A percentile compares a stretch with the other conserved stretches of the same genome.
These are phyloP conservation scores for Marsdenia floribunda DNA, from an alignment of 257 asterid genomes.

Conservation along the genomic window DNA sequence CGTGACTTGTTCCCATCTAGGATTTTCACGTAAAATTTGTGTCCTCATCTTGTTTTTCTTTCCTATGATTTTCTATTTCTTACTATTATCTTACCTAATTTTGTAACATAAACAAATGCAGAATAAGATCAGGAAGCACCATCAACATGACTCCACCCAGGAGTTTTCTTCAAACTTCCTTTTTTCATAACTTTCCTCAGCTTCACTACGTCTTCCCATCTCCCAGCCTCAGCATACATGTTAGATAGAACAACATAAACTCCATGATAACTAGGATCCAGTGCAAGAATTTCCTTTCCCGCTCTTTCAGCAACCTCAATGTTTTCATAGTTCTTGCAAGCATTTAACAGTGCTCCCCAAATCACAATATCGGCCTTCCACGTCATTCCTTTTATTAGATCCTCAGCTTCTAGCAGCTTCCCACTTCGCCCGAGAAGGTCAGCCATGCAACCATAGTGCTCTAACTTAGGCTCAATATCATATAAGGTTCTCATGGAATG, in stretches of 20 bases:
- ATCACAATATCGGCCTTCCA: slow-evolving; percentile 72
- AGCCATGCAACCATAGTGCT: slow-evolving; percentile 87
- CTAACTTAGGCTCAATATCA: slow-evolving; percentile 55
- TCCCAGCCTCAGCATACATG: slow-evolving; percentile 79
- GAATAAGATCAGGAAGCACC: slow-evolving; percentile 23
- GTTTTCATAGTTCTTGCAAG: slow-evolving; percentile 54
- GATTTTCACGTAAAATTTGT: too few relatives aligned
- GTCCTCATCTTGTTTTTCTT: too few relatives aligned
- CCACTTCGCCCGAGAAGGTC: slow-evolving; percentile 78
- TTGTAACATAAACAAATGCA: too few relatives aligned
- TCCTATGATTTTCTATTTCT: too few relatives aligned
- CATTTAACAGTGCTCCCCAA: slow-evolving; percentile 80
- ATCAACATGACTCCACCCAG: slow-evolving; percentile 66
- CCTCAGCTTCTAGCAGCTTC: slow-evolving; percentile 67
- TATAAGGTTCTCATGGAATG: slow-evolving; percentile 49
- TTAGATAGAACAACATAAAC: slow-evolving; percentile 73
- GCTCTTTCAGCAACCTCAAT: slow-evolving; percentile 75
- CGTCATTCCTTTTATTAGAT: slow-evolving; percentile 57
- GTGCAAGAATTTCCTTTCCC: slow-evolving; percentile 48
- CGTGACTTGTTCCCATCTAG: too few relatives aligned
- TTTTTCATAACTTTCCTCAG: slow-evolving; percentile 62
- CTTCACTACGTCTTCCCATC: slow-evolving; percentile 72
- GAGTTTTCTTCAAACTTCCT: slow-evolving; percentile 55
- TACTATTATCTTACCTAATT: too few relatives aligned
- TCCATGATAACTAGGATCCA: slow-evolving; percentile 70